A percentile compares a stretch with the other conserved stretches of the same genome.
Conservation (phyloP, 805 yeast genomes). For the Wickerhamomyces alni region DNA sequence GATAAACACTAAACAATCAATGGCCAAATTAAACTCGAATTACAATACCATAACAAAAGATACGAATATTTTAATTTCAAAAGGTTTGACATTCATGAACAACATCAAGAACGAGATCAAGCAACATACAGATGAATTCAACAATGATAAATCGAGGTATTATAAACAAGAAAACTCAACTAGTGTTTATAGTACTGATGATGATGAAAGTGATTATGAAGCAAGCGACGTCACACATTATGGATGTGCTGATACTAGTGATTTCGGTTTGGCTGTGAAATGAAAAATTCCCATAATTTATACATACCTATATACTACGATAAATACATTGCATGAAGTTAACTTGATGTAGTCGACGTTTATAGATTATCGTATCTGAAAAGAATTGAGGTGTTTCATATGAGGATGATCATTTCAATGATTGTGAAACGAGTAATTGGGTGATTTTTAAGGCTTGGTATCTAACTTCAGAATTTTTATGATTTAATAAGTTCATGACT, state of each 20-base stretch:
- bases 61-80: constrained; percentile 15
- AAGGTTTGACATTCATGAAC: constrained; percentile 16
- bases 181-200: constrained; percentile 19
- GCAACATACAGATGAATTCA: constrained; percentile 24
- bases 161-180: constrained; percentile 4
- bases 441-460: constrained; percentile 94
- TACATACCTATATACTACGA: no score
- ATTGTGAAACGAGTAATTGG: constrained; percentile 86
- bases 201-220: constrained; percentile 14
- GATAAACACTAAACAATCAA: neutral
- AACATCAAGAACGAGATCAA: constrained; percentile 26
- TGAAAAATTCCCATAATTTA: constrained; percentile 1
- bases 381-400: no score
- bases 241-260: constrained; percentile 23
- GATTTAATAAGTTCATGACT: constrained; percentile 79
- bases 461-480: constrained; percentile 79
- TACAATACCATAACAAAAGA: constrained; percentile 20
- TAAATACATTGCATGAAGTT: no score
- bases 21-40: constrained; percentile 1
- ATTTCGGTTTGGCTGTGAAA: constrained; percentile 21
- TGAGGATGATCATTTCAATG: constrained; percentile 37
- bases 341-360: no score
- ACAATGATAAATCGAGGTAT: constrained; percentile 5
- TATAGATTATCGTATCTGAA: no score
- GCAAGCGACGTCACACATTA: constrained; percentile 18